Base-by-base conservation (phyloP, 2,329 filamentous ascomycete species). In the Fusarium oligoseptatum region DNA sequence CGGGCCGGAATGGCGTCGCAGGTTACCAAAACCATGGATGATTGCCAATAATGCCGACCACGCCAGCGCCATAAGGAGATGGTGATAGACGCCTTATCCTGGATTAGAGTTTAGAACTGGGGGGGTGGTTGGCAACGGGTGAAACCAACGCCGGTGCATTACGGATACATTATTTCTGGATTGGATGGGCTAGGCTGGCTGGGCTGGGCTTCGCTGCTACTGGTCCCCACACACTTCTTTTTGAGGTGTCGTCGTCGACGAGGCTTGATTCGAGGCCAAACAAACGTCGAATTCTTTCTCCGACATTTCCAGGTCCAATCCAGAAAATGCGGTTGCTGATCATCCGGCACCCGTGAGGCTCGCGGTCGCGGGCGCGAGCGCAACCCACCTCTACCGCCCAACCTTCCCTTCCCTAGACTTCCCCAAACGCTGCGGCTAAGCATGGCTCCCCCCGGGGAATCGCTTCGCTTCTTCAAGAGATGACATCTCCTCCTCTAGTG, bases 41-140 rank as follows among this genome's bases (percentile, higher is more conserved):
- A 60, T 71, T 68, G 27, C 27, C 58, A 67, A 48, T 60, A 57
- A 57, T 64, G 66, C 34, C 41, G 17, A 68, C 43, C 11, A 36
- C 56, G 20, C 52, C 61, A 70, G 50, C 72, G 36, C 58, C 62
- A 48, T 52, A 73, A 67, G 27, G 43, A 75, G 63, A 70, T 65
- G 41, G 67, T 60, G 65, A 67, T 67, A 52, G 60, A 48, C 70
- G 20, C 62, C 72, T 39, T 60, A 64, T 45, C 57, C 60, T 65
- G 29, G 45, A 73, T 75, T 75, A 73, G 66, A 75, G 72, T 75
- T 75, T 75, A 63, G 70, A 34, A 73, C 69, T 57, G 32, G 55
- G 48, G 50, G 50, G 43, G 69, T 67, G 66, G 66, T 57, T 75
- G 71, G 72, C 61, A 27, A 60, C 58, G 66, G 68, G 64, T 74